Conservation (phyloP, 2,329 filamentous ascomycete genomes). For the Aspergillus japonicus region DNA sequence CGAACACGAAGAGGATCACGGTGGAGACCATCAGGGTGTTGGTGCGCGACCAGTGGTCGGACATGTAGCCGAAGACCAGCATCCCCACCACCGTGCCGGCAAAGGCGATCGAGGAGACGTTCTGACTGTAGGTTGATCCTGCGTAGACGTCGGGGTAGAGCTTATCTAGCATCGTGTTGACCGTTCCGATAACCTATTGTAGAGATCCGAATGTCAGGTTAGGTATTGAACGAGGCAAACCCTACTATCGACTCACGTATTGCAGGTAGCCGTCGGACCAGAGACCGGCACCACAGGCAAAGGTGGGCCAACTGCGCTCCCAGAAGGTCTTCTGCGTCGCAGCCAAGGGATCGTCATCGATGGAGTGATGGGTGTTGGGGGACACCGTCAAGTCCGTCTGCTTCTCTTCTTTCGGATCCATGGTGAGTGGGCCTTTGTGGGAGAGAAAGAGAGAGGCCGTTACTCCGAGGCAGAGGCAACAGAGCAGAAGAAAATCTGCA, state of each 20-base stretch:
- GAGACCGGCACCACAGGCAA: conserved; percentile 84
- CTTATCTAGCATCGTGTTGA: conserved; percentile 70
- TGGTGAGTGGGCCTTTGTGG: background rate
- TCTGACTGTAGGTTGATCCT: conserved; percentile 64
- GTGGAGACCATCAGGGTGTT: conserved; percentile 79
- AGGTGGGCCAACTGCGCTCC: conserved; percentile 66
- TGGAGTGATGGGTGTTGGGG: background rate
- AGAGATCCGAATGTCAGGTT: background rate
- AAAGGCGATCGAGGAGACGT: conserved; percentile 80
- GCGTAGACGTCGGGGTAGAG: conserved; percentile 71
- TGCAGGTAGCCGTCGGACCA: conserved; percentile 80
- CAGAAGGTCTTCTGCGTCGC: conserved; percentile 27
- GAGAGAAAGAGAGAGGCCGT: too few relatives aligned
- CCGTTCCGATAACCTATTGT: conserved; percentile 73
- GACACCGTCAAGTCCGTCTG: background rate
- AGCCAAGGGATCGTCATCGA: conserved; percentile 6
- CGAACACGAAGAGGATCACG: conserved; percentile 79
- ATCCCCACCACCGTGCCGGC: conserved; percentile 82
- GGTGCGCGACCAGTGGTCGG: conserved; percentile 80
- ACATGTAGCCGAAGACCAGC: conserved; percentile 74
- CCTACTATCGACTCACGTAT: background rate
- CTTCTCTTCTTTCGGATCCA: conserved; percentile 2
- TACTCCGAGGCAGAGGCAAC: too few relatives aligned
- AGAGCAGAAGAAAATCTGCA: too few relatives aligned
- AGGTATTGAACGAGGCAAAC: too few relatives aligned